These are phyloP conservation scores for Yarrowia galli DNA, from an alignment of 1,139 yeast genomes.

Conservation along the genomic window DNA sequence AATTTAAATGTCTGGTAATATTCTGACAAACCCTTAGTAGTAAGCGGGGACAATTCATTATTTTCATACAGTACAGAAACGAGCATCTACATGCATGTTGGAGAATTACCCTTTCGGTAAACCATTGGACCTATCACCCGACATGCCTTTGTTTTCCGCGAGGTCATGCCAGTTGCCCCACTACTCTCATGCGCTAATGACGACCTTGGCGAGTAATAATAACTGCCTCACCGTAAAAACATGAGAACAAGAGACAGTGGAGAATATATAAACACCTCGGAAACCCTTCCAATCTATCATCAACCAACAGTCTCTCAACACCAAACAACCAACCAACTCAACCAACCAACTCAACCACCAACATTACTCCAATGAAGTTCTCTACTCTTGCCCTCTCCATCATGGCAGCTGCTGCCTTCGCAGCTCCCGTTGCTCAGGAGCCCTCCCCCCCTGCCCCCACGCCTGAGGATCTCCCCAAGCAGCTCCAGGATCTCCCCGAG, in stretches of 20 bases:
- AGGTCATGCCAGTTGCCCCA: not conserved
- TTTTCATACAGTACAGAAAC: too few species aligned
- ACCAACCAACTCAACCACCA: slow-evolving; percentile 7
- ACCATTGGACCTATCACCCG: slow-evolving; percentile 7
- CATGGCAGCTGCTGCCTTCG: slow-evolving; percentile 17
- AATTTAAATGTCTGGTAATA: too few species aligned
- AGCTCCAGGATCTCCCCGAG: slow-evolving; percentile 16
- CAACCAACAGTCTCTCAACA: slow-evolving; percentile 9
- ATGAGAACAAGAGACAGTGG: not conserved
- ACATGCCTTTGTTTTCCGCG: not conserved
- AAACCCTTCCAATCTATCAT: slow-evolving; percentile 5
- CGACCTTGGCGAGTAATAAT: not conserved
- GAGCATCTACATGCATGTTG: not conserved
- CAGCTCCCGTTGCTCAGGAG: slow-evolving; percentile 9
- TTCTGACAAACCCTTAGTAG: too few species aligned
- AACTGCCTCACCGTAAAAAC: not conserved
- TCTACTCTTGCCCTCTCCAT: slow-evolving; percentile 16
- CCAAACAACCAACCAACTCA: slow-evolving; percentile 11
- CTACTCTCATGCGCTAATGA: not conserved
- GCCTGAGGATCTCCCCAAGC: slow-evolving; percentile 10
- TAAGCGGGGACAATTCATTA: too few species aligned
- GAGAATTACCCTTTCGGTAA: slow-evolving; percentile 8
- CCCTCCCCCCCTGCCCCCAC: not conserved
- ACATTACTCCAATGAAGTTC: slow-evolving; percentile 17
- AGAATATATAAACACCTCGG: slow-evolving; percentile 10